Evolutionary conservation across 2,329 filamentous ascomycete genomes (phyloP).

Genomic region (Trichophyton equinum): DNA sequence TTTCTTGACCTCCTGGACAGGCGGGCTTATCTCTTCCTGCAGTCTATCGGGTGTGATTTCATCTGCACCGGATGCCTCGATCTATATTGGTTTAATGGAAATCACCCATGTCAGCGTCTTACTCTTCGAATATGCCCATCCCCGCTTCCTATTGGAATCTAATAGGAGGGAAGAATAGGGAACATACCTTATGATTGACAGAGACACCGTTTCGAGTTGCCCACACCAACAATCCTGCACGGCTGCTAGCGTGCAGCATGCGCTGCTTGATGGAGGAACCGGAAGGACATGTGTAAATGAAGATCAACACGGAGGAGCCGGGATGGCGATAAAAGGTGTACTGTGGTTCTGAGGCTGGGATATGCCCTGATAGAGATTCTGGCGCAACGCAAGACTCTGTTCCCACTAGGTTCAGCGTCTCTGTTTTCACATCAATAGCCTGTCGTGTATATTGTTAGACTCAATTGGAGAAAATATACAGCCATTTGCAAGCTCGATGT

Average conservation of each 20-base stretch:
- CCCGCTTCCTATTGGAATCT: too few relatives aligned
- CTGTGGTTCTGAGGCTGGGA: conserved; percentile 43
- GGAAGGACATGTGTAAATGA: conserved; percentile 53
- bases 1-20: conserved; percentile 37
- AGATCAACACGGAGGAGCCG: conserved; percentile 39
- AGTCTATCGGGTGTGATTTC: conserved; percentile 44
- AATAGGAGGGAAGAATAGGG: conserved; percentile 9
- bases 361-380: conserved; percentile 33
- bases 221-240: conserved; percentile 40
- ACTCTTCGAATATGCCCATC: not conserved
- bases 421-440: conserved; percentile 33
- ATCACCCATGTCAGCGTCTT: not conserved
- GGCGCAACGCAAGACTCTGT: conserved; percentile 33
- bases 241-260: conserved; percentile 52
- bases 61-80: conserved; percentile 48
- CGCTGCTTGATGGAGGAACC: conserved; percentile 51
- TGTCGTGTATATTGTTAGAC: conserved; percentile 19
- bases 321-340: conserved; percentile 50
- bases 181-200: conserved; percentile 42
- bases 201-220: conserved; percentile 46
- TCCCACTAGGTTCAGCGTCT: conserved; percentile 44
- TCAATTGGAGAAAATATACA: not conserved
- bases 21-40: conserved; percentile 41
- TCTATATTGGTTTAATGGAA: conserved; percentile 19
- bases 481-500: not conserved